Conservation (phyloP, 1,139 yeast genomes). For the Meyerozyma athensensis region DNA sequence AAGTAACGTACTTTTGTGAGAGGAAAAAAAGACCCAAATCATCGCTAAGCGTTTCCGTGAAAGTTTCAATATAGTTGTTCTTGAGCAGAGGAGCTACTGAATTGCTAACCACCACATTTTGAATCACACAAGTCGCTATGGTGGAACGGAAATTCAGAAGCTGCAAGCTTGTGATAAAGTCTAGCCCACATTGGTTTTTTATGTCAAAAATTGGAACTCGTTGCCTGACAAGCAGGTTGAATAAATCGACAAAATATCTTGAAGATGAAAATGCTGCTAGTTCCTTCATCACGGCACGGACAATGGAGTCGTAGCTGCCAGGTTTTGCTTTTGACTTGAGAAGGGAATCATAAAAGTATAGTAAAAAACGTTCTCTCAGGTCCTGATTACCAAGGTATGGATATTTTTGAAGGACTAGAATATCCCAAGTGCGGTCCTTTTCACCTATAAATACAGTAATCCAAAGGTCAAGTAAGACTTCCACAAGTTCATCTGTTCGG, state of each 20-base stretch:
- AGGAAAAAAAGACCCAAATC: constrained; percentile 26
- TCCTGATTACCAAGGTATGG: constrained; percentile 38
- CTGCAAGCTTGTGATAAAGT: constrained; percentile 17
- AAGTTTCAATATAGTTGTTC: constrained; percentile 16
- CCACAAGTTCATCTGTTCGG: constrained; percentile 21
- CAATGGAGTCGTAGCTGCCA: constrained; percentile 19
- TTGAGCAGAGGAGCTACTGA: constrained; percentile 14
- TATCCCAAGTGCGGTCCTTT: constrained; percentile 31
- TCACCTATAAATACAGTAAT: constrained; percentile 16
- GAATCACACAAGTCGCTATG: constrained; percentile 18
- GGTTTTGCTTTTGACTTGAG: constrained; percentile 9
- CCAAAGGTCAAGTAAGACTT: constrained; percentile 29
- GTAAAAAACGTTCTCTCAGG: constrained; percentile 33
- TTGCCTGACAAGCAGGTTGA: constrained; percentile 19
- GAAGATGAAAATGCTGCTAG: constrained; percentile 25
- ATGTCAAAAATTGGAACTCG: constrained; percentile 16
- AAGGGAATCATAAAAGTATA: constrained; percentile 27
- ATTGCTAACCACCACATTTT: constrained; percentile 16
- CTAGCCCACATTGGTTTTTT: constrained; percentile 16
- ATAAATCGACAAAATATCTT: constrained; percentile 19
- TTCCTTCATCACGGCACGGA: constrained; percentile 19
- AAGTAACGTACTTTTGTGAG: constrained; percentile 23
- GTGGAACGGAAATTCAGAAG: constrained; percentile 18
- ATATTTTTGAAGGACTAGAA: constrained; percentile 32
- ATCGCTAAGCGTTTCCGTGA: constrained; percentile 22